Evolutionary conservation across 805 yeast genomes (phyloP).

Genomic region (Metschnikowia noctiluminum): DNA sequence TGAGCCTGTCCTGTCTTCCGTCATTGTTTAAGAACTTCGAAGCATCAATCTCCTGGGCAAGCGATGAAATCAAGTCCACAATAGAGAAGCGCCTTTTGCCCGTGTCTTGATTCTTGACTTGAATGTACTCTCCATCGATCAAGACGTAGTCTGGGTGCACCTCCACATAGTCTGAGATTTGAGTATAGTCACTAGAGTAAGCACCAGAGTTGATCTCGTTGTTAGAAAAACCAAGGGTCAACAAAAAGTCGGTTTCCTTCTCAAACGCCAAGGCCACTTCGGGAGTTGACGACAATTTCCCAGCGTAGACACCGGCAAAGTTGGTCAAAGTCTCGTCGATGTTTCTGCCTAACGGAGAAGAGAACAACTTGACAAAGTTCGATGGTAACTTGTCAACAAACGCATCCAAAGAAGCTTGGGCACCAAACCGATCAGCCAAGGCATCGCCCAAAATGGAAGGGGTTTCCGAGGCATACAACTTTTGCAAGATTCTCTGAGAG

Average conservation of each 20-base stretch:
- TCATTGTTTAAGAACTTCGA: constrained; percentile 9
- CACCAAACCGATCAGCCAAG: constrained; percentile 59
- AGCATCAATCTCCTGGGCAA: constrained; percentile 23
- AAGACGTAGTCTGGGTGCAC: constrained; percentile 41
- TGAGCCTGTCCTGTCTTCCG: constrained; percentile 16
- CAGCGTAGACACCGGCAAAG: constrained; percentile 73
- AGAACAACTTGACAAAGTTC: constrained; percentile 44
- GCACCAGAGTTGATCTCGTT: constrained; percentile 30
- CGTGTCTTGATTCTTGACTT: constrained; percentile 18
- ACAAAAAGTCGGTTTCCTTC: constrained; percentile 59
- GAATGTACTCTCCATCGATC: constrained; percentile 30
- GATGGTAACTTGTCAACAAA: constrained; percentile 45
- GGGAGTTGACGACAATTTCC: constrained; percentile 42
- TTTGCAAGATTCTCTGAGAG: constrained; percentile 40
- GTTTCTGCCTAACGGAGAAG: constrained; percentile 67
- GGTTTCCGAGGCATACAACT: constrained; percentile 47
- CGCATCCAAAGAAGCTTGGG: constrained; percentile 41
- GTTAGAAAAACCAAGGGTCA: constrained; percentile 64
- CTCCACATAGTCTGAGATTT: constrained; percentile 29
- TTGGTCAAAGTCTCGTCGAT: constrained; percentile 65
- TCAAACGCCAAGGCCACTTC: constrained; percentile 23
- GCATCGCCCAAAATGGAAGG: constrained; percentile 75
- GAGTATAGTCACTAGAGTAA: constrained; percentile 20
- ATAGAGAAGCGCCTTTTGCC: constrained; percentile 28
- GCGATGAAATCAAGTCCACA: constrained; percentile 30